Percentiles rank a stretch among this genome's conserved stretches.
phyloP scores from a whole-genome alignment of 192 early-diverging fungal genomes.

The Diversispora epigaea region DNA sequence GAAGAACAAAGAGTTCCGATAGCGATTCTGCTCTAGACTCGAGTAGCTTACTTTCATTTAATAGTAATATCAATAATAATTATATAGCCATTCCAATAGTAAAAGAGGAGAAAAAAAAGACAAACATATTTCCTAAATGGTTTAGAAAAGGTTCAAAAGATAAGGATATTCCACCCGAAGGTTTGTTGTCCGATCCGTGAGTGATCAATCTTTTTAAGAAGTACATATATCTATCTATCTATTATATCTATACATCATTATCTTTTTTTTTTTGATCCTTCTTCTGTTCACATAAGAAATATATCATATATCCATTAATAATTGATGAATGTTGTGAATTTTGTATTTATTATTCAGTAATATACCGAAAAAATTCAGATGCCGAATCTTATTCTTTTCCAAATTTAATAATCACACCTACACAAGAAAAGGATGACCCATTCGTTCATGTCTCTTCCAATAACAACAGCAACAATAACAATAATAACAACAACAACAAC shows the following conservation, averaged over 20 bases:
- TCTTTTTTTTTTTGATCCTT: not conserved
- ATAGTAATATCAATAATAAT: not conserved
- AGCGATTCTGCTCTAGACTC: constrained; percentile 19
- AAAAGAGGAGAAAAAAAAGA: constrained; percentile 22
- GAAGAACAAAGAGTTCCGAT: constrained; percentile 28
- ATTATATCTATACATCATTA: not conserved
- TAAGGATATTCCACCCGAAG: constrained; percentile 27
- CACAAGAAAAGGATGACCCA: constrained; percentile 4
- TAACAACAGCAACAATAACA: not conserved
- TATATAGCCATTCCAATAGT: not conserved
- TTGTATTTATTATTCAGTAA: not conserved
- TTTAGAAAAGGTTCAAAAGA: constrained; percentile 19
- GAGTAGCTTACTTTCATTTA: not conserved
- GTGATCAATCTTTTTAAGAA: not conserved
- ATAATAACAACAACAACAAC: not conserved
- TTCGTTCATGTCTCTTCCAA: not conserved
- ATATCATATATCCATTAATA: not conserved
- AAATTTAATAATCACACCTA: constrained; percentile 13
- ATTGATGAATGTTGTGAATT: not conserved
- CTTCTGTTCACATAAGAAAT: not conserved
- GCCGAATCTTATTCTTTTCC: constrained; percentile 7
- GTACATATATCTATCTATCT: not conserved
- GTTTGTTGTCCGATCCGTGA: constrained; percentile 18
- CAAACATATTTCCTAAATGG: not conserved
- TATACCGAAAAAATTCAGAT: constrained; percentile 25